Conservation (phyloP, 106 monocot genomes). For the Ottelia alismoides region DNA sequence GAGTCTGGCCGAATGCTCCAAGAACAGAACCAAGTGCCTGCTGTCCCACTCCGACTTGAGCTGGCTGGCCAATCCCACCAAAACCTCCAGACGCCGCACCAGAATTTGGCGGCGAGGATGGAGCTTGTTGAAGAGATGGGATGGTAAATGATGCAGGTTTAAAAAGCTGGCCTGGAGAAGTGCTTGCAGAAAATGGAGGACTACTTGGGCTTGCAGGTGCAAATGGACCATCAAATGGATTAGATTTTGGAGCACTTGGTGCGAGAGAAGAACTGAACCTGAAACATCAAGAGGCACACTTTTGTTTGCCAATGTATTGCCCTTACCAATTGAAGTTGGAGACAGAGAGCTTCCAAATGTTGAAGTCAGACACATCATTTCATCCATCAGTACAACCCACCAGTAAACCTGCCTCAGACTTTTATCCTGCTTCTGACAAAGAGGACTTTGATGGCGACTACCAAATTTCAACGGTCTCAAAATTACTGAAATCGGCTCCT, state of each 20-base stretch:
- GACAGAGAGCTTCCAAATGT: too few relatives aligned
- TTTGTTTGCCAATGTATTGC: too few relatives aligned
- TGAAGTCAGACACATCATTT: too few relatives aligned
- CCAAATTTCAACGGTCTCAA: too few relatives aligned
- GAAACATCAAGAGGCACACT: too few relatives aligned
- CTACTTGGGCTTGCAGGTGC: constrained; percentile 12
- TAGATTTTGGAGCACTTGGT: constrained; percentile 41
- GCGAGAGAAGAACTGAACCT: constrained; percentile 22
- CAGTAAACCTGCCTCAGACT: too few relatives aligned
- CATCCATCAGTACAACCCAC: too few relatives aligned
- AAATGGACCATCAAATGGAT: constrained; percentile 74
- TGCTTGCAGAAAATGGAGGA: constrained; percentile 25
- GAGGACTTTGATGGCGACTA: too few relatives aligned
- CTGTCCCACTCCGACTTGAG: constrained; percentile 63
- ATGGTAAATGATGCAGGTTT: constrained; percentile 76
- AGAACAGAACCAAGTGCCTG: constrained; percentile 86
- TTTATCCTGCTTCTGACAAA: too few relatives aligned
- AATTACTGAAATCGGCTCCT: too few relatives aligned
- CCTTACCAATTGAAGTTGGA: too few relatives aligned
- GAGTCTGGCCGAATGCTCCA: constrained; percentile 80
- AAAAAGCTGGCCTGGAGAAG: constrained; percentile 61
- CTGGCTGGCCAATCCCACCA: constrained; percentile 76
- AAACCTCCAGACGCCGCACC: constrained; percentile 37
- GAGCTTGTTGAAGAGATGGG: constrained; percentile 51
- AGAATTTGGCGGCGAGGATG: constrained; percentile 24